Evolutionary conservation across 1,284 basidiomycete genomes (phyloP).

Genomic region (Singerocomus inundabilis): DNA sequence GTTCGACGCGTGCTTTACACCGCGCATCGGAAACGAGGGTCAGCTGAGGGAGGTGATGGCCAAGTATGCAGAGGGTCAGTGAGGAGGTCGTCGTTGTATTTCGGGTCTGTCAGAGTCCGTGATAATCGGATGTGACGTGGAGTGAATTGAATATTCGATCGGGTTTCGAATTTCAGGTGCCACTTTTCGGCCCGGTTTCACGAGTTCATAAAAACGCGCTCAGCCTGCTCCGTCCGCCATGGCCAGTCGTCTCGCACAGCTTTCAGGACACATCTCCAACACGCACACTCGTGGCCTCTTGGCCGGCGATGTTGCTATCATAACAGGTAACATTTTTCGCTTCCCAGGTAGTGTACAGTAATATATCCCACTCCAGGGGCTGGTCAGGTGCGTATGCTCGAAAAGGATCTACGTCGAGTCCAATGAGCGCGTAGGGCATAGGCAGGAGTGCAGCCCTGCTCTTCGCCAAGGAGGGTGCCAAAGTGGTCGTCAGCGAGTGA

Average conservation of each 20-base stretch:
- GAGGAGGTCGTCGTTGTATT: background rate
- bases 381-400: constrained; percentile 55
- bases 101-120: too few species aligned
- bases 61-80: constrained; percentile 22
- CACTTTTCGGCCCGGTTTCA: too few species aligned
- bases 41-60: constrained; percentile 27
- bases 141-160: too few species aligned
- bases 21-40: constrained; percentile 33
- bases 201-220: too few species aligned
- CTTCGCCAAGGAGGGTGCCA: constrained; percentile 84
- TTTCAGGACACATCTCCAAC: constrained; percentile 67
- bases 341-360: background rate
- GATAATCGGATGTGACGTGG: too few species aligned
- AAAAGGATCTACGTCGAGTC: background rate
- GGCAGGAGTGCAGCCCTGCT: constrained; percentile 72
- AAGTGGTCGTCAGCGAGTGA: constrained; percentile 82
- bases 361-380: constrained; percentile 46
- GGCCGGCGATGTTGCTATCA: constrained; percentile 78
- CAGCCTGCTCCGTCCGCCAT: constrained; percentile 23
- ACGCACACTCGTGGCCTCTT: constrained; percentile 62
- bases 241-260: constrained; percentile 67
- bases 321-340: constrained; percentile 58
- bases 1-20: constrained; percentile 54
- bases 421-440: constrained; percentile 54
- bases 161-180: too few species aligned